Conservation (phyloP, 2,329 filamentous ascomycete species). For the Laburnicola sp. region DNA sequence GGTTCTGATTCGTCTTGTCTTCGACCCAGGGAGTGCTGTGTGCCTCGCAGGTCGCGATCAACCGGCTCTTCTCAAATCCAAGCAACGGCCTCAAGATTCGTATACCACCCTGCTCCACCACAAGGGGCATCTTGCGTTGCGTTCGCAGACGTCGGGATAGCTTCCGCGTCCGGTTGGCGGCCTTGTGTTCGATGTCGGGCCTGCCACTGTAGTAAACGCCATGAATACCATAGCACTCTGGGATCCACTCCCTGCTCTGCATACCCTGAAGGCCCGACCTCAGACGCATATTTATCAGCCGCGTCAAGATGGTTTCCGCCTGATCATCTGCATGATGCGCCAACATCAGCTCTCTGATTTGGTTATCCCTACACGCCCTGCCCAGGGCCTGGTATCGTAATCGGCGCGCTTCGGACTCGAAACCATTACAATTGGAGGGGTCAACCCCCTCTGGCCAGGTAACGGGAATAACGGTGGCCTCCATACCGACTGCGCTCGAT, state of each 20-base stretch:
- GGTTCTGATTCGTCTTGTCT: constrained; percentile 80
- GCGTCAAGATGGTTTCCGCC: constrained; percentile 84
- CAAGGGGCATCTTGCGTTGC: constrained; percentile 30
- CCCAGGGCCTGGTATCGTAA: constrained; percentile 75
- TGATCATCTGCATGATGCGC: constrained; percentile 92
- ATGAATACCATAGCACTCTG: constrained; percentile 77
- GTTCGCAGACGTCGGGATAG: neutral
- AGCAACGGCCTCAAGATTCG: constrained; percentile 71
- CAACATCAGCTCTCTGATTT: constrained; percentile 67
- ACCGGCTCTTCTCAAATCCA: constrained; percentile 68
- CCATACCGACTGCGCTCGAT: constrained; percentile 31
- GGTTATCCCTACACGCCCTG: constrained; percentile 55
- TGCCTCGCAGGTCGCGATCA: constrained; percentile 75
- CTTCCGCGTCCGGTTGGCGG: neutral
- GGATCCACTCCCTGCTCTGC: constrained; percentile 66
- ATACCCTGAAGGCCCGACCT: constrained; percentile 76
- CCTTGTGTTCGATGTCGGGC: neutral
- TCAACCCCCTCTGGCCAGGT: constrained; percentile 44
- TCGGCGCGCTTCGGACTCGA: constrained; percentile 76
- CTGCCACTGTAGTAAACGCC: constrained; percentile 59
- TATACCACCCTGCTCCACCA: constrained; percentile 67
- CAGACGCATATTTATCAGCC: constrained; percentile 68
- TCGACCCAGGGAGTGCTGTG: constrained; percentile 75
- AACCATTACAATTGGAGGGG: constrained; percentile 58
- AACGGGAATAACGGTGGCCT: constrained; percentile 40